Base-by-base conservation (phyloP, 2,329 filamentous ascomycete genomes). In the Pseudocercospora pini-densiflorae region DNA sequence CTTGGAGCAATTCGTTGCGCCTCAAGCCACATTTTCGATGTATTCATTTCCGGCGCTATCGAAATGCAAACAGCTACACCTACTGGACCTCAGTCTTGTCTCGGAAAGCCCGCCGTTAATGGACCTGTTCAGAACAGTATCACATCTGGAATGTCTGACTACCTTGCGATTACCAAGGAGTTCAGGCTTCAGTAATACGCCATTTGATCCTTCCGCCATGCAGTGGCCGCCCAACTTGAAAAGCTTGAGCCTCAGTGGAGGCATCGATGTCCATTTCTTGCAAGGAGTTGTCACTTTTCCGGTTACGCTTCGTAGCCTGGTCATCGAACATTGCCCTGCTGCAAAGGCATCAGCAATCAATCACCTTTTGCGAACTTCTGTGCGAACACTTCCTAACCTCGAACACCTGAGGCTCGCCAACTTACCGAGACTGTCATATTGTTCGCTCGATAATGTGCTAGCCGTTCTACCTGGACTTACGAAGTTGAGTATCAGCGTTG, bases 31-130 rank as follows among this genome's bases (percentile, higher is more conserved):
- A 3, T 89, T 89, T 71, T 84, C 83, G 2, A 76, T 85, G 60
- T 87, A 87, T 67, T 86, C 85, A 72, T 84, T 88, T 68, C 82
- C 86, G 2, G 81, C 85, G 2, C 74, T 90, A 21, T 81, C 83
- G 2, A 89, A 88, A 77, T 88, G 86, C 74, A 69, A 70, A 5
- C 78, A 81, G 0, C 78, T 90, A 4, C 77, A 77, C 9, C 67
- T 79, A 2, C 78, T 89, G 16, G 84, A 89, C 70, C 77, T 89
- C 6, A 82, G 80, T 4, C 79, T 86, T 2, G 83, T 88, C 6
- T 80, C 77, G 12, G 85, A 87, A 64, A 77, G 80, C 0, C 82
- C 88, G 31, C 77, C 77, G 5, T 81, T 87, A 67, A 74, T 79
- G 24, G 77, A 79, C 3, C 78, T 89, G 14, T 83, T 86, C 68